These are phyloP conservation scores for Saccharomyces hybrid DNA, from an alignment of 1,139 yeast species.

Conservation along the genomic window DNA sequence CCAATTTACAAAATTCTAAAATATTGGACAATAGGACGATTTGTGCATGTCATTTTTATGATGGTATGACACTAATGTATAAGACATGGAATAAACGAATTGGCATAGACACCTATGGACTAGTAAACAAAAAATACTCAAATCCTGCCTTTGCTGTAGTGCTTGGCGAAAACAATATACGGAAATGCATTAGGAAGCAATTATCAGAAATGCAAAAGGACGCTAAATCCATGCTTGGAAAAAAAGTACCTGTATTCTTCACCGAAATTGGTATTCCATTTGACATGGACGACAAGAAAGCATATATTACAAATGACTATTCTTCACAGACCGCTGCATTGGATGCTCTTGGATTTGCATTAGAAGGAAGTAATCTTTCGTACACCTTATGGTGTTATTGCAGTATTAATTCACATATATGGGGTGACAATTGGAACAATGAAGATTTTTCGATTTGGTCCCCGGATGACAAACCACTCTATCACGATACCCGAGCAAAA, in stretches of 20 bases:
- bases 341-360: constrained; percentile 72
- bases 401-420: constrained; percentile 57
- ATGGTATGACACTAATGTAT: constrained; percentile 86
- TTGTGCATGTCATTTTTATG: constrained; percentile 84
- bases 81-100: constrained; percentile 69
- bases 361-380: constrained; percentile 63
- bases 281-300: constrained; percentile 76
- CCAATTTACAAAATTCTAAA: constrained; percentile 47
- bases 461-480: constrained; percentile 43
- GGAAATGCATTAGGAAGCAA: constrained; percentile 64
- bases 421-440: constrained; percentile 91
- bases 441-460: constrained; percentile 91
- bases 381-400: constrained; percentile 86
- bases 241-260: constrained; percentile 57
- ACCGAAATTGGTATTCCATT: constrained; percentile 97
- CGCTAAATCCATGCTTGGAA: constrained; percentile 50
- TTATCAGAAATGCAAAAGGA: constrained; percentile 57
- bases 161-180: constrained; percentile 69
- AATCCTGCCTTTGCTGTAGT: constrained; percentile 74
- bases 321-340: constrained; percentile 69
- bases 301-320: constrained; percentile 59
- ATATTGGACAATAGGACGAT: constrained; percentile 59
- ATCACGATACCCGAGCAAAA: constrained; percentile 2
- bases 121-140: constrained; percentile 68
- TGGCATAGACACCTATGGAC: constrained; percentile 85